Percentiles rank a stretch among this genome's conserved stretches.
Conservation (phyloP, 441 rosid genomes). For the Corymbia citriodora region DNA sequence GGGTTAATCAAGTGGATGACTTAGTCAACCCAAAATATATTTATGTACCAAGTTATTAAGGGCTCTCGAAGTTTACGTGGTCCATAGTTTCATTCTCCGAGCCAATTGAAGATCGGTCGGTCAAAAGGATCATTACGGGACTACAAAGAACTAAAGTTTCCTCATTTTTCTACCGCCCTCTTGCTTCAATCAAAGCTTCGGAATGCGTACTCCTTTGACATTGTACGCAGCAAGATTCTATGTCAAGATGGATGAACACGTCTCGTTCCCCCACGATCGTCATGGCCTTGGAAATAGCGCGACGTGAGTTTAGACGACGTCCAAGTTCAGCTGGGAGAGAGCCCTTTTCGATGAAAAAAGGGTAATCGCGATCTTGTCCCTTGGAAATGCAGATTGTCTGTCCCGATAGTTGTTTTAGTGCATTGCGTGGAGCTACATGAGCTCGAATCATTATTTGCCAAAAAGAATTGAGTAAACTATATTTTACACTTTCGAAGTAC, state of each 20-base stretch:
- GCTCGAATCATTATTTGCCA: neutral
- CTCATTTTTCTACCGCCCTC: neutral
- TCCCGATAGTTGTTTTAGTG: neutral
- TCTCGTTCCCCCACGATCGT: neutral
- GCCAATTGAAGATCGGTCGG: neutral
- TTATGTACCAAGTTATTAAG: neutral
- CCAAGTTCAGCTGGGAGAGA: neutral
- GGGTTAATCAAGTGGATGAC: neutral
- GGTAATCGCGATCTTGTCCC: neutral
- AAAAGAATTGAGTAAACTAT: neutral
- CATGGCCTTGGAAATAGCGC: neutral
- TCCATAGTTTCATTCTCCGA: neutral
- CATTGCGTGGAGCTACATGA: neutral
- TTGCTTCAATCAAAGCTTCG: neutral
- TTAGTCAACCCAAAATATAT: neutral
- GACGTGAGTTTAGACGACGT: neutral
- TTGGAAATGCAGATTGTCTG: neutral
- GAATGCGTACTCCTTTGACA: neutral
- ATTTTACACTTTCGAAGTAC: neutral
- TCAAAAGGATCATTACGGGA: neutral
- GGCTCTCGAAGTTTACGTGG: neutral
- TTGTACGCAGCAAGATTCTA: neutral
- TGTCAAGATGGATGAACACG: neutral
- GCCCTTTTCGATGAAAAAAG: neutral
- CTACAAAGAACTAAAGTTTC: neutral